These are phyloP conservation scores for Guyanaporus albipodus DNA, from an alignment of 768 basidiomycete genomes.

Conservation along the genomic window DNA sequence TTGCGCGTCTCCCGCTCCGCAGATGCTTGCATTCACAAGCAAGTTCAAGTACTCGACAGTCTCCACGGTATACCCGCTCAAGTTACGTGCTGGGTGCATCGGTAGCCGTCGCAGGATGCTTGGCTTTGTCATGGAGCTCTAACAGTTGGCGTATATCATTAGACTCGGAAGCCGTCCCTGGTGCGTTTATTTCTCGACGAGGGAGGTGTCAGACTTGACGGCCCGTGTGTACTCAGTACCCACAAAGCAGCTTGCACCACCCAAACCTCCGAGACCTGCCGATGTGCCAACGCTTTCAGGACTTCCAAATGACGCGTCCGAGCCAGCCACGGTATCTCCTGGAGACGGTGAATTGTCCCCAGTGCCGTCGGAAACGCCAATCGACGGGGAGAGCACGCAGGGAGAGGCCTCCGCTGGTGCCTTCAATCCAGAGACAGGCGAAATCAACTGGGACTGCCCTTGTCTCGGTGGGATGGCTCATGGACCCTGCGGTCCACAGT, in stretches of 20 bases:
- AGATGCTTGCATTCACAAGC: conserved; percentile 48
- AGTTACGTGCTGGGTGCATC: conserved; percentile 43
- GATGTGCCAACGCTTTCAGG: conserved; percentile 17
- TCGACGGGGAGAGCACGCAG: conserved; percentile 24
- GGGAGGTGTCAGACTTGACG: neutral
- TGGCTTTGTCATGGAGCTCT: conserved; percentile 46
- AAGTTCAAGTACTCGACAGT: conserved; percentile 17
- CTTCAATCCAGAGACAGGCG: conserved; percentile 94
- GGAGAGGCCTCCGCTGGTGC: conserved; percentile 47
- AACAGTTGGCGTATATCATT: conserved; percentile 42
- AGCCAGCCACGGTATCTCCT: neutral
- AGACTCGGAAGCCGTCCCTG: conserved; percentile 37
- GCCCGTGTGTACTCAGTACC: conserved; percentile 10
- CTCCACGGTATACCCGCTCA: conserved; percentile 26
- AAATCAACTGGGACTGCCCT: conserved; percentile 99
- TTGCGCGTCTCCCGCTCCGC: conserved; percentile 50
- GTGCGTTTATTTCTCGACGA: conserved; percentile 17
- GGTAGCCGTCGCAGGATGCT: conserved; percentile 41
- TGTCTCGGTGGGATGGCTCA: conserved; percentile 99
- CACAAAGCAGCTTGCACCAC: conserved; percentile 11
- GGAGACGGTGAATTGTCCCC: conserved; percentile 10
- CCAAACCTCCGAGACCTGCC: conserved; percentile 8
- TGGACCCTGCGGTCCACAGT: conserved; percentile 91
- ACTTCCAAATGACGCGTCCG: conserved; percentile 19
- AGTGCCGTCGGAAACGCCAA: conserved; percentile 2